phyloP scores from a whole-genome alignment of 768 basidiomycete genomes.

The Tulasnella sp. region DNA sequence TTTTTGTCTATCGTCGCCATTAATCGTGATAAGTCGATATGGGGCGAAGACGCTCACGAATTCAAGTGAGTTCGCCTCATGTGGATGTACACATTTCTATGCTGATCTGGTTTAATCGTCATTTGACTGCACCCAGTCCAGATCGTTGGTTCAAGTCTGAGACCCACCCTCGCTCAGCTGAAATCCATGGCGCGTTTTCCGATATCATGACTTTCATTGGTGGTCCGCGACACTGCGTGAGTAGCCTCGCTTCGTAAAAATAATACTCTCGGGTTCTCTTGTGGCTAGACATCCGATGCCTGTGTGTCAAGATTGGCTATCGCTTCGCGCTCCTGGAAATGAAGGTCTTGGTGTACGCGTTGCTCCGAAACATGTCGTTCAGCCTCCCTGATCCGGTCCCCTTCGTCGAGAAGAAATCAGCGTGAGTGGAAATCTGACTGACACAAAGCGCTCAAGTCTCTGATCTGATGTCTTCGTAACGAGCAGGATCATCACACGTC shows the following conservation, averaged over 20 bases:
- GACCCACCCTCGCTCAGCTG: background rate
- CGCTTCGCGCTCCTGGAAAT: slow-evolving; percentile 19
- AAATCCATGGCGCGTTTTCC: slow-evolving; percentile 8
- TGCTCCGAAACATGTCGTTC: slow-evolving; percentile 43
- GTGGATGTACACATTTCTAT: background rate
- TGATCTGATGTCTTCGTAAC: background rate
- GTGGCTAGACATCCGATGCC: slow-evolving; percentile 35
- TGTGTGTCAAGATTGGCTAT: slow-evolving; percentile 3
- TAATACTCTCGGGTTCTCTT: slow-evolving; percentile 27
- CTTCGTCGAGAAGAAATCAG: slow-evolving; percentile 27
- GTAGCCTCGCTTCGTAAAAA: background rate
- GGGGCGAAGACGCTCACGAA: slow-evolving; percentile 20
- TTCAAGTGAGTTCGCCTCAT: slow-evolving; percentile 17
- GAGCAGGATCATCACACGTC: background rate
- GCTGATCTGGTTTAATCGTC: background rate
- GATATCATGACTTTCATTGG: slow-evolving; percentile 13
- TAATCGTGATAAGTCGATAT: slow-evolving; percentile 16
- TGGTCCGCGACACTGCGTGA: slow-evolving; percentile 11
- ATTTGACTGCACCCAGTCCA: background rate
- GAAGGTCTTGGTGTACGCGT: slow-evolving; percentile 39
- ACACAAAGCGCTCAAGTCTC: too few relatives aligned
- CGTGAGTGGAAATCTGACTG: background rate
- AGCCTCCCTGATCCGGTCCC: slow-evolving; percentile 40
- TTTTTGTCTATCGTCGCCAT: slow-evolving; percentile 6
- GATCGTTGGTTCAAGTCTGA: slow-evolving; percentile 2